Base-by-base conservation (phyloP, 106 monocot genomes). In the Apostasia ramifera region DNA sequence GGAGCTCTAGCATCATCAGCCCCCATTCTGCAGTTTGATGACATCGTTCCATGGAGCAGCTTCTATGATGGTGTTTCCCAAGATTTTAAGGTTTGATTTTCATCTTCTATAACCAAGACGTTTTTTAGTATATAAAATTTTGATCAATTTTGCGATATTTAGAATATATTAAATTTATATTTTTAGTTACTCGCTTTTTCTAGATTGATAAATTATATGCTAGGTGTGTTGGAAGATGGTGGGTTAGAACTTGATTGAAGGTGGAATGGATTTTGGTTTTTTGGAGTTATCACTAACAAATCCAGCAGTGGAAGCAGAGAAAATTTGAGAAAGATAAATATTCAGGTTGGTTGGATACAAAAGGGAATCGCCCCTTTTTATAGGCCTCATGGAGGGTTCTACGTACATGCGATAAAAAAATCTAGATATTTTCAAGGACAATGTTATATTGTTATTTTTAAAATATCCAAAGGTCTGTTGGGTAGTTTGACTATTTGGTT, bases 1-100 rank as follows among this genome's bases (percentile, higher is more conserved):
- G 97, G 97, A 8, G 97, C 97, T 52, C 40, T 97, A 70, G 84
- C 97, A 62, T 92, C 97, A 47, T 97, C 97, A 15, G 84, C 97
- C 8, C 97, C 97, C 7, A 92, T 97, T 50, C 61, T 97, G 26
- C 87, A 97, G 70, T 89, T 97, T 76, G 97, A 97, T 59, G 41
- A 83, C 55, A 94, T 91, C 56, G 72, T 77, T 38, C 94, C 94
- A 54, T 85, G 81, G 83, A 82, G 74, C 40, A 85, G 85, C 71
- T 94, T 94, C 78, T 94, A 94, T 71, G 91, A 94, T 78, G 91
- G 70, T 53, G 91, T 91, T 14, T 91, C 94, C 8, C 78, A 91
- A 52, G 94, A 94, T 67, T 94, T 58, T 79, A 94, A 94, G 91
- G 94, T 88, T 37, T 56, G 49, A 47, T 26, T 26, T 26, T 26